Evolutionary conservation across 306 rosid genomes (phyloP).

Genomic region (Trichosanthes cucumerina): DNA sequence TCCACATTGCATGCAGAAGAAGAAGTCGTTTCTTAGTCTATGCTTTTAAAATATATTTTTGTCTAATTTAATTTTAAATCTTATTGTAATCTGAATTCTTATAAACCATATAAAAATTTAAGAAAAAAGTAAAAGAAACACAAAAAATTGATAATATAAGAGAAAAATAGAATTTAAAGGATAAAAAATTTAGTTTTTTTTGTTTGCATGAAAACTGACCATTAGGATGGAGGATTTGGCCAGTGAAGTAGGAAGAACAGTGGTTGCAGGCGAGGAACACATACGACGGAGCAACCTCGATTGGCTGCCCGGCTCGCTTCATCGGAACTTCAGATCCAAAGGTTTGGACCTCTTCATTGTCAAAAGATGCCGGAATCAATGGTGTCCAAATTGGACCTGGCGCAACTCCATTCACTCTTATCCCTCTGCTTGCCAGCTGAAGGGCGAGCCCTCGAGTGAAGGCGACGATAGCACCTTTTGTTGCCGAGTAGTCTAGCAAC

Average conservation of each 20-base stretch:
- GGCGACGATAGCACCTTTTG: slow-evolving; percentile 67
- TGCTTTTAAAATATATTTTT: no score
- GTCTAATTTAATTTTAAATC: no score
- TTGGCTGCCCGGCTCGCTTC: slow-evolving; percentile 77
- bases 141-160: no score
- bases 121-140: no score
- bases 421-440: slow-evolving; percentile 42
- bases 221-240: slow-evolving; percentile 83
- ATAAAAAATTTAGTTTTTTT: neutral
- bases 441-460: slow-evolving; percentile 56
- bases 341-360: slow-evolving; percentile 18
- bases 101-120: no score
- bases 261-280: slow-evolving; percentile 67
- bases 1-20: no score
- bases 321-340: slow-evolving; percentile 50
- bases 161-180: no score
- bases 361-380: slow-evolving; percentile 34
- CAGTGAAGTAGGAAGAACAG: slow-evolving; percentile 56
- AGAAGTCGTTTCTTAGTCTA: no score
- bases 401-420: slow-evolving; percentile 74
- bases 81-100: no score
- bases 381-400: slow-evolving; percentile 91
- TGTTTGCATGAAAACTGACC: slow-evolving; percentile 22
- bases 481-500: slow-evolving; percentile 51
- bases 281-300: slow-evolving; percentile 59